phyloP scores from a whole-genome alignment of 768 basidiomycete species.

The Cystobasidiopsis lactophilus region DNA sequence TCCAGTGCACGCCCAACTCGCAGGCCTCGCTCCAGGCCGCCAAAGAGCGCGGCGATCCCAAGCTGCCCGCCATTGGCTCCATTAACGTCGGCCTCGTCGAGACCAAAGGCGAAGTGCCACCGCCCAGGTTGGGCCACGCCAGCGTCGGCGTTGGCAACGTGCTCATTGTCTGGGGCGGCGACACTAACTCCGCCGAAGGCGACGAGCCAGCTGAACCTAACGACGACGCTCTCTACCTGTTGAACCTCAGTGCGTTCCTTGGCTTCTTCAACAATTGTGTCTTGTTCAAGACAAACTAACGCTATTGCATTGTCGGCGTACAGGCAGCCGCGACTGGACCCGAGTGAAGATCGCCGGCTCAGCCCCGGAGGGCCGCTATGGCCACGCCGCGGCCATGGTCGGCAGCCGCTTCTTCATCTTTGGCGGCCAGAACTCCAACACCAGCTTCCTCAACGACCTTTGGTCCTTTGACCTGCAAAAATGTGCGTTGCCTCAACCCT shows the following conservation, averaged over 20 bases:
- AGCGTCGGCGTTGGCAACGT: constrained; percentile 89
- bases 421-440: constrained; percentile 78
- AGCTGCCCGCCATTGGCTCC: constrained; percentile 28
- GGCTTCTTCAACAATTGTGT: not conserved
- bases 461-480: constrained; percentile 93
- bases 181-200: constrained; percentile 45
- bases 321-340: constrained; percentile 91
- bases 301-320: not conserved
- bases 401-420: constrained; percentile 83
- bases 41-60: not conserved
- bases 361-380: constrained; percentile 72
- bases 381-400: constrained; percentile 82
- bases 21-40: not conserved
- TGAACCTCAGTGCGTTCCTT: constrained; percentile 58
- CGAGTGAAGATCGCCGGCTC: constrained; percentile 53
- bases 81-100: constrained; percentile 60
- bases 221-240: constrained; percentile 77
- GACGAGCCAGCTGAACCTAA: constrained; percentile 31
- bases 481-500: constrained; percentile 32
- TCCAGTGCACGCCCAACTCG: constrained; percentile 23
- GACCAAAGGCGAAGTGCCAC: constrained; percentile 70
- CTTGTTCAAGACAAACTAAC: no score
- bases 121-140: constrained; percentile 84
- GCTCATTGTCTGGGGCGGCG: constrained; percentile 93
- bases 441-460: constrained; percentile 63